Conservation (phyloP, 1,139 yeast species). For the Saccharomyces hybrid region DNA sequence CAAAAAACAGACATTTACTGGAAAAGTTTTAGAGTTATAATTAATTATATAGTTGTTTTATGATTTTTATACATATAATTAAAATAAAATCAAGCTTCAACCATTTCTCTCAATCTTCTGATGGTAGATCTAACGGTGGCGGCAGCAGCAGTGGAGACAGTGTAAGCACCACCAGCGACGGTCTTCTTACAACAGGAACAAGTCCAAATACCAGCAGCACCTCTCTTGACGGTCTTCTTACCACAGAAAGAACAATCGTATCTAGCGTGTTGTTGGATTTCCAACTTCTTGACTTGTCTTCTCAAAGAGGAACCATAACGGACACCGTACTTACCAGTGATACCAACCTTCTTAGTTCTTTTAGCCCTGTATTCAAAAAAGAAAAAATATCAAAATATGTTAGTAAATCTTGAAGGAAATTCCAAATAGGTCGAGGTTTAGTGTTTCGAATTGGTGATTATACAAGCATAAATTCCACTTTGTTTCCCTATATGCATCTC, state of each 20-base stretch:
- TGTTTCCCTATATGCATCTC: not conserved
- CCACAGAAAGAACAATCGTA: slow-evolving; percentile 99
- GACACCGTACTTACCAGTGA: slow-evolving; percentile 99
- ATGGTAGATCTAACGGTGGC: slow-evolving; percentile 99
- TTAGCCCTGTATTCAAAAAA: slow-evolving; percentile 62
- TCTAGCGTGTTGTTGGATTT: slow-evolving; percentile 97
- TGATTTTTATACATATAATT: slow-evolving; percentile 6
- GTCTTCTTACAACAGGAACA: slow-evolving; percentile 93
- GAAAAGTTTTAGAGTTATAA: not conserved
- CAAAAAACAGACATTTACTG: not conserved
- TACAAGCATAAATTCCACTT: not conserved
- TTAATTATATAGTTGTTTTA: not conserved
- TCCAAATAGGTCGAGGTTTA: not conserved
- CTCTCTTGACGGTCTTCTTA: slow-evolving; percentile 96
- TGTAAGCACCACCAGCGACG: slow-evolving; percentile 99
- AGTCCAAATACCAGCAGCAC: slow-evolving; percentile 98
- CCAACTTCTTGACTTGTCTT: slow-evolving; percentile 99
- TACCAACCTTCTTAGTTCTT: slow-evolving; percentile 99
- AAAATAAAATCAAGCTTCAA: slow-evolving; percentile 73
- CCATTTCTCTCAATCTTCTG: slow-evolving; percentile 99
- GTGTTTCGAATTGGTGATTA: not conserved
- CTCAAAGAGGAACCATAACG: slow-evolving; percentile 99
- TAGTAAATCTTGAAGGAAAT: slow-evolving; percentile 3
- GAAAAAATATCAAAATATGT: not conserved
- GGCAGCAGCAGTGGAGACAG: slow-evolving; percentile 98